Conservation (phyloP, 1,284 basidiomycete genomes). For the Schizophyllum commune region DNA sequence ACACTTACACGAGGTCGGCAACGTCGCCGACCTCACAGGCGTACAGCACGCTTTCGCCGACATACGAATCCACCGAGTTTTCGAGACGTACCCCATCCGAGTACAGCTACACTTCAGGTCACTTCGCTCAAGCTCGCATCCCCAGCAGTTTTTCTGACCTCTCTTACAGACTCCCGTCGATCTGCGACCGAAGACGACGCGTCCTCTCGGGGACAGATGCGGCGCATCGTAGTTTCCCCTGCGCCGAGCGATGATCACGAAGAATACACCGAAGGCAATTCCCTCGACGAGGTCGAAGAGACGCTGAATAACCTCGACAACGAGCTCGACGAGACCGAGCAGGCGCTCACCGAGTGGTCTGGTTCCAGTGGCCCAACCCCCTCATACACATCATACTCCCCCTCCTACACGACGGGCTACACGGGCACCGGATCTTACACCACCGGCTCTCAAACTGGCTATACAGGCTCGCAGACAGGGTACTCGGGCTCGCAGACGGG, state of each 20-base stretch:
- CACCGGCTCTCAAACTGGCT: not conserved
- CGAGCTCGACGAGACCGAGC: constrained; percentile 42
- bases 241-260: constrained; percentile 25
- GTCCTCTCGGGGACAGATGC: constrained; percentile 21
- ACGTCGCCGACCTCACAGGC: not conserved
- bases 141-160: not conserved
- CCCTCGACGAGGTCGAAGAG: constrained; percentile 58
- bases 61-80: not conserved
- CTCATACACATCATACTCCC: constrained; percentile 3
- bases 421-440: constrained; percentile 33
- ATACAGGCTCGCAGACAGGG: not conserved
- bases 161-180: constrained; percentile 5
- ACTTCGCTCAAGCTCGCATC: not conserved
- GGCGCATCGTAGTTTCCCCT: constrained; percentile 31
- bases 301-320: constrained; percentile 56
- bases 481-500: constrained; percentile 11
- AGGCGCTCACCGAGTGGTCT: constrained; percentile 49
- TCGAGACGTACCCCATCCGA: not conserved
- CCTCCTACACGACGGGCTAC: not conserved
- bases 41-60: not conserved
- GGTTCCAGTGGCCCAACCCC: constrained; percentile 19
- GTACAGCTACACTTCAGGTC: not conserved
- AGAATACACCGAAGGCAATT: constrained; percentile 37
- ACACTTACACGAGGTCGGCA: not conserved
- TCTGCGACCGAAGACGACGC: constrained; percentile 28